Conservation (phyloP, 2,329 filamentous ascomycete genomes). For the Pseudopyrenochaeta lycopersici region DNA sequence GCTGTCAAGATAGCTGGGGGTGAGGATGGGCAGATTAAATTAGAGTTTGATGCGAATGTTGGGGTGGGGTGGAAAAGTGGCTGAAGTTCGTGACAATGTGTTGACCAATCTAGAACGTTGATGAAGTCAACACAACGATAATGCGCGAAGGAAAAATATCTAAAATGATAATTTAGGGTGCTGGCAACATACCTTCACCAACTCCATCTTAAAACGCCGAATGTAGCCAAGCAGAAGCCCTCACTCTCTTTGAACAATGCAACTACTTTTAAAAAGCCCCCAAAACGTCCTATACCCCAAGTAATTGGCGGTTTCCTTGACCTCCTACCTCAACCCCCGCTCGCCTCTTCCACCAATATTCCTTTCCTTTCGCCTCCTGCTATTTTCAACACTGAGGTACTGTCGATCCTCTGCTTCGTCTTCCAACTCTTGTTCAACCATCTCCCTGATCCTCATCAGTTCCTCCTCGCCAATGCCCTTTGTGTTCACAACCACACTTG, state of each 20-base stretch:
- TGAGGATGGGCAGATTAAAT: conserved; percentile 13
- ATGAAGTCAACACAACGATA: too few species aligned
- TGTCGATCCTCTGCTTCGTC: conserved; percentile 70
- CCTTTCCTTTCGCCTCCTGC: conserved; percentile 53
- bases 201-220: too few species aligned
- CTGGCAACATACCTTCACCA: too few species aligned
- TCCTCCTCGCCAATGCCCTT: conserved; percentile 78
- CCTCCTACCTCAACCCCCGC: conserved; percentile 31
- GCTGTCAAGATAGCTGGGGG: conserved; percentile 16
- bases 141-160: too few species aligned
- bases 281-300: too few species aligned
- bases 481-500: conserved; percentile 79
- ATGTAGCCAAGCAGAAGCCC: too few species aligned
- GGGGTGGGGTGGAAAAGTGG: conserved; percentile 22
- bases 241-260: too few species aligned
- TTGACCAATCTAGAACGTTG: too few species aligned
- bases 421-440: conserved; percentile 73
- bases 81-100: not conserved
- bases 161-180: too few species aligned
- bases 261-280: too few species aligned
- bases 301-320: too few species aligned
- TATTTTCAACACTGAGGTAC: conserved; percentile 63
- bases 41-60: conserved; percentile 24
- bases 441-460: conserved; percentile 65
- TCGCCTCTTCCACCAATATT: conserved; percentile 57